phyloP scores from a whole-genome alignment of 2,329 filamentous ascomycete species.

The Ceratocystis alfenasii region DNA sequence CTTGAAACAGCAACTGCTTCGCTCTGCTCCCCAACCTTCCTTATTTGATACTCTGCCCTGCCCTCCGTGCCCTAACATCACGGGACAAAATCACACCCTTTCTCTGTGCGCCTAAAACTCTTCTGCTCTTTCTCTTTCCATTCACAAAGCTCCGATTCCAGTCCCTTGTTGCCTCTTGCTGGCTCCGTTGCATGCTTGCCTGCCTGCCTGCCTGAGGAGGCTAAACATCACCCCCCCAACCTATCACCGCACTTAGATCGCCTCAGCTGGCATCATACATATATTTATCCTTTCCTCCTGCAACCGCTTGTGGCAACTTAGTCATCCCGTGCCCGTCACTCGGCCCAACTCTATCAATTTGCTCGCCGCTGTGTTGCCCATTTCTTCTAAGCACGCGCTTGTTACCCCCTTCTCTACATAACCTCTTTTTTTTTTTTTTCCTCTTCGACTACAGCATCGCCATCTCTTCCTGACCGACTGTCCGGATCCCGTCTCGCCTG shows the following conservation, averaged over 20 bases:
- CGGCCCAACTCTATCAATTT: no score
- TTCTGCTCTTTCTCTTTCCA: not conserved
- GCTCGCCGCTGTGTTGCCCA: no score
- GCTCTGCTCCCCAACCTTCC: constrained; percentile 3
- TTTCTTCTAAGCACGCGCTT: no score
- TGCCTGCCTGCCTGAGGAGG: no score
- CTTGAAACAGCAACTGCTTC: not conserved
- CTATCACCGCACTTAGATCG: not conserved
- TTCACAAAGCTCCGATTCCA: no score
- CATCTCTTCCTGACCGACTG: not conserved
- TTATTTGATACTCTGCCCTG: not conserved
- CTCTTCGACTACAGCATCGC: not conserved
- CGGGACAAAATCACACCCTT: constrained; percentile 2
- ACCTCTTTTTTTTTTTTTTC: not conserved
- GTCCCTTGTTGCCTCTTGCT: no score
- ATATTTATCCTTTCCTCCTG: not conserved
- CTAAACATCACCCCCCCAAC: no score
- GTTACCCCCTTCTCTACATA: not conserved
- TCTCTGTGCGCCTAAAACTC: not conserved
- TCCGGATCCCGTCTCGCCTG: not conserved
- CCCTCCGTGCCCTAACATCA: constrained; percentile 1
- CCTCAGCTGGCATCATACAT: not conserved
- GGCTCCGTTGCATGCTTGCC: no score
- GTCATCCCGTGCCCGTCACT: not conserved
- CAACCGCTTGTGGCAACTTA: not conserved